phyloP scores from a whole-genome alignment of 495 filamentous ascomycete genomes.

The Penicillium flavigenum region DNA sequence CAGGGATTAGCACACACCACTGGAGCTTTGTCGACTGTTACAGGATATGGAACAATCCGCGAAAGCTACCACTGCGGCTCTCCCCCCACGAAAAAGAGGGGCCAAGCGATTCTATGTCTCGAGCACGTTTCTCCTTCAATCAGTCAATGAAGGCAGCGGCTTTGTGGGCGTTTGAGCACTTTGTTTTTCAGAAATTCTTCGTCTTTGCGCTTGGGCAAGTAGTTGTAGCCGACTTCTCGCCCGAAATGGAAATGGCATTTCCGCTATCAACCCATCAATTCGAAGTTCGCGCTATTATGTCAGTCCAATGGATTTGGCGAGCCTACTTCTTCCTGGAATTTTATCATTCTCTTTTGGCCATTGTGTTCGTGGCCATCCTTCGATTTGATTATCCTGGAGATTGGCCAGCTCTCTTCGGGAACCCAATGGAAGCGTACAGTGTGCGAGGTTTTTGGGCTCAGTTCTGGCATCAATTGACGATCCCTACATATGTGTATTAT shows the following conservation, averaged over 20 bases:
- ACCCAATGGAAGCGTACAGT: constrained; percentile 1
- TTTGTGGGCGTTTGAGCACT: not conserved
- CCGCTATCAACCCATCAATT: not conserved
- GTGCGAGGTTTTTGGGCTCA: constrained; percentile 2
- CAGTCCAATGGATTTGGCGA: constrained; percentile 1
- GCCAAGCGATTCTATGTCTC: not conserved
- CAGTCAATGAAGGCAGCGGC: not conserved
- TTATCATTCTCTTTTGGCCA: constrained; percentile 1
- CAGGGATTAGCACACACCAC: not conserved
- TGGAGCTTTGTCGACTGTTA: constrained; percentile 6
- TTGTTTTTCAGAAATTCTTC: not conserved
- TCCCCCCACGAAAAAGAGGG: not conserved
- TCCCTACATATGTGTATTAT: not conserved
- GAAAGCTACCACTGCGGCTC: not conserved
- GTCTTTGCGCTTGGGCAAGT: not conserved
- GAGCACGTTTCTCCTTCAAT: not conserved
- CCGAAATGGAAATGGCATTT: constrained; percentile 1
- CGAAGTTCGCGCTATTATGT: not conserved
- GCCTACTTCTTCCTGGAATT: constrained; percentile 3
- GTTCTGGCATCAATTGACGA: constrained; percentile 1
- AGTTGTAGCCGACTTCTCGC: constrained; percentile 2
- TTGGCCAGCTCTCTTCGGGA: constrained; percentile 3
- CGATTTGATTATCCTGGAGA: constrained; percentile 1
- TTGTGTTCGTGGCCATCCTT: constrained; percentile 1
- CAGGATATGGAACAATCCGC: constrained; percentile 4